These are phyloP conservation scores for Zymoseptoria crescenta DNA, from an alignment of 2,329 filamentous ascomycete genomes.

Conservation along the genomic window DNA sequence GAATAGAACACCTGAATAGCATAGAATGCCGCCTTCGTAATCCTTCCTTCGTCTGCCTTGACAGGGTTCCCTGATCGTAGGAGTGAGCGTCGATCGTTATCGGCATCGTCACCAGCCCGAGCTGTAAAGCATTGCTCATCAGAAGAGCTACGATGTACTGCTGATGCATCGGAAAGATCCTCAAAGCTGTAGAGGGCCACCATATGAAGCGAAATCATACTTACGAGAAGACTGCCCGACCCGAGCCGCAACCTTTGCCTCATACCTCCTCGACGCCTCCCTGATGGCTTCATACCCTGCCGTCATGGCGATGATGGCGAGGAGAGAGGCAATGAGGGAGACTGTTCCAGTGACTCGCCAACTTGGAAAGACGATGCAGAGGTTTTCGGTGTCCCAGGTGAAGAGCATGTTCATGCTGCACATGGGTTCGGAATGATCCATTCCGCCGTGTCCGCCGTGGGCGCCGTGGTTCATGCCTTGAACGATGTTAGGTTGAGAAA, in stretches of 20 bases:
- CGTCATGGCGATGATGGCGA: constrained; percentile 72
- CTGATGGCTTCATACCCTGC: constrained; percentile 92
- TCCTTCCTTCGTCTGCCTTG: constrained; percentile 47
- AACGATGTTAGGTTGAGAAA: background rate
- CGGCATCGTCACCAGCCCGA: constrained; percentile 1
- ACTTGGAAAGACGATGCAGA: constrained; percentile 89
- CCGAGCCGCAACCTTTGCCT: constrained; percentile 36
- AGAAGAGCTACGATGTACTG: background rate
- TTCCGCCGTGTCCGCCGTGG: constrained; percentile 45
- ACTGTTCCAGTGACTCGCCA: constrained; percentile 75
- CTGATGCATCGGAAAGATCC: background rate
- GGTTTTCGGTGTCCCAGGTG: constrained; percentile 86
- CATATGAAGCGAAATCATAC: background rate
- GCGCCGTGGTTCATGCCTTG: background rate
- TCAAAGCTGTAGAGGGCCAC: too few relatives aligned
- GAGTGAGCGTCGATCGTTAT: constrained; percentile 56
- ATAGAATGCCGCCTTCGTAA: constrained; percentile 78
- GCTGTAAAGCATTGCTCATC: constrained; percentile 5
- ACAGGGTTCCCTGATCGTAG: constrained; percentile 39
- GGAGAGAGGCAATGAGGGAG: constrained; percentile 72
- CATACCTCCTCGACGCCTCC: constrained; percentile 68
- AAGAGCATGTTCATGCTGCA: constrained; percentile 95
- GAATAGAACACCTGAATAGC: constrained; percentile 95
- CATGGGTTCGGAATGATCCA: constrained; percentile 50
- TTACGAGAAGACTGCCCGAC: background rate